Evolutionary conservation across 345 rosid genomes (phyloP).

Genomic region (Sisymbrium irio): DNA sequence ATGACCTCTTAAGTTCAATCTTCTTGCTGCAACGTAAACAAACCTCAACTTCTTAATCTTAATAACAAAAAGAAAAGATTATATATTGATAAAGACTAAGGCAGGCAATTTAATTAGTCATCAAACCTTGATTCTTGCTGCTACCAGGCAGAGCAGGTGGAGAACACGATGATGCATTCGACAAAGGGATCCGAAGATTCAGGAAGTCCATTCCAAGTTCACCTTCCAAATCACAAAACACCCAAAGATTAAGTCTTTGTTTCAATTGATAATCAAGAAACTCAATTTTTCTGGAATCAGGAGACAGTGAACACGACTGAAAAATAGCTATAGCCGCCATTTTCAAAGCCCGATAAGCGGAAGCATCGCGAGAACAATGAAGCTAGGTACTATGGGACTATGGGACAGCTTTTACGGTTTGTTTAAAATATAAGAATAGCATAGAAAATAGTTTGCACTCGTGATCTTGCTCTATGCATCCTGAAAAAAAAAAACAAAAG

Average conservation of each 20-base stretch:
- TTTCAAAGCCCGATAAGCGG: conserved; percentile 70
- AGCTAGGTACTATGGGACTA: too few relatives aligned
- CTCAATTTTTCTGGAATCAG: conserved; percentile 41
- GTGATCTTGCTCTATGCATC: too few relatives aligned
- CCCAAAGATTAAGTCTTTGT: background rate
- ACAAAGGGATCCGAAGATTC: conserved; percentile 48
- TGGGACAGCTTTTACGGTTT: conserved; percentile 61
- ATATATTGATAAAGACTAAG: background rate
- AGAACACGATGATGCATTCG: conserved; percentile 40
- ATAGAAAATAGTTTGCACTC: too few relatives aligned
- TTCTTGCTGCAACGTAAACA: conserved; percentile 1
- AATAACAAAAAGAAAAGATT: background rate
- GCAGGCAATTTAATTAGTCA: background rate
- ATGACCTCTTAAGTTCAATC: conserved; percentile 28
- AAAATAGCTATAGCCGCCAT: conserved; percentile 64
- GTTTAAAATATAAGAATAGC: too few relatives aligned
- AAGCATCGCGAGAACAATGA: conserved; percentile 54
- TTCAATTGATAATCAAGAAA: background rate
- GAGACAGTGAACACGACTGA: conserved; percentile 63
- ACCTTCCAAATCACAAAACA: conserved; percentile 45
- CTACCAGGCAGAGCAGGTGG: conserved; percentile 36
- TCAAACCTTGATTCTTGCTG: conserved; percentile 47
- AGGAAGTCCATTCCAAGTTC: conserved; percentile 70
- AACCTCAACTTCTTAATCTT: background rate
- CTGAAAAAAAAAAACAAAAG: too few relatives aligned